These are phyloP conservation scores for Aspergillus spinulosporus DNA, from an alignment of 2,329 filamentous ascomycete genomes.

Conservation along the genomic window DNA sequence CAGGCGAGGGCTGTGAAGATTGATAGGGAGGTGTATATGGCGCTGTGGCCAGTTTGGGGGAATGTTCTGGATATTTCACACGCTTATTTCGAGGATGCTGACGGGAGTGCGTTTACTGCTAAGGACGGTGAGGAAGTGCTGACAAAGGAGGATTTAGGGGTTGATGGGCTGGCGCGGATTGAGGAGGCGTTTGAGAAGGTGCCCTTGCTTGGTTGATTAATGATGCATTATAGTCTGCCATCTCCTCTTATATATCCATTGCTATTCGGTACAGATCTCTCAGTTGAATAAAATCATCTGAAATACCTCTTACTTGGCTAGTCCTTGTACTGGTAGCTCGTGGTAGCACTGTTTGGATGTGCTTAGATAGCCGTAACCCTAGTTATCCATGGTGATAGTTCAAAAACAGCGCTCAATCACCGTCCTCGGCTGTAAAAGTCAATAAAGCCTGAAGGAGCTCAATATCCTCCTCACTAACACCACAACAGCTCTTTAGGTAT, in stretches of 20 bases:
- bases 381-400: too few species aligned
- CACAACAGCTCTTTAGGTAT: neutral
- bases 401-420: too few species aligned
- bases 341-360: too few species aligned
- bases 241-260: too few species aligned
- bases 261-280: too few species aligned
- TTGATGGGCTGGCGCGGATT: neutral
- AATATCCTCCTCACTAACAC: neutral
- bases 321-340: too few species aligned
- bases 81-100: neutral
- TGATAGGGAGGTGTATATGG: constrained; percentile 27
- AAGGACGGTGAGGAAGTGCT: neutral
- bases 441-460: neutral
- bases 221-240: neutral
- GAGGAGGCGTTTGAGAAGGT: constrained; percentile 4
- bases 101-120: neutral
- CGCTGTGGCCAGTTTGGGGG: constrained; percentile 34
- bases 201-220: neutral
- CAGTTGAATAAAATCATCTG: too few species aligned
- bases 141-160: neutral
- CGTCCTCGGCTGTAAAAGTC: neutral
- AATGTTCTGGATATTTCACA: constrained; percentile 27
- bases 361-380: too few species aligned
- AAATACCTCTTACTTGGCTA: too few species aligned
- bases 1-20: constrained; percentile 27